These are phyloP conservation scores for Pleurotus pulmonarius DNA, from an alignment of 768 basidiomycete species.

Conservation along the genomic window DNA sequence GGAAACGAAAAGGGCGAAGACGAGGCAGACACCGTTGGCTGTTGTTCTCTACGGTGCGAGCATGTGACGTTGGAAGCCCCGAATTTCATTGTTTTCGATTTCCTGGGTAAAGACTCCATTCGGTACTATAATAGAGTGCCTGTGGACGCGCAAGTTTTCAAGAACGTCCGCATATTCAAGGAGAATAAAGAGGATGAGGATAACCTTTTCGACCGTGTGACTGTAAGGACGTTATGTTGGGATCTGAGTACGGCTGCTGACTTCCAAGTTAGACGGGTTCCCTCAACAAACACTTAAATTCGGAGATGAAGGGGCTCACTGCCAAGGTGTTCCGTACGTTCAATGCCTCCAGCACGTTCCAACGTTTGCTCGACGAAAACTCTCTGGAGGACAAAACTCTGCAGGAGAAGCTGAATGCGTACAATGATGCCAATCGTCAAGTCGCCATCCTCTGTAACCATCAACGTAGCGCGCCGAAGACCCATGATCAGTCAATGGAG, in stretches of 20 bases:
- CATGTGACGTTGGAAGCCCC: slow-evolving; percentile 92
- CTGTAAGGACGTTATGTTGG: slow-evolving; percentile 48
- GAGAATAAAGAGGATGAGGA: slow-evolving; percentile 86
- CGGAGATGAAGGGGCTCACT: slow-evolving; percentile 96
- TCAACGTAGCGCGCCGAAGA: slow-evolving; percentile 91
- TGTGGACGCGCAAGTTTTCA: slow-evolving; percentile 92
- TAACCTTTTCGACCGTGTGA: slow-evolving; percentile 91
- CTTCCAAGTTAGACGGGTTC: slow-evolving; percentile 55
- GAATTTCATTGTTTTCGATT: slow-evolving; percentile 90
- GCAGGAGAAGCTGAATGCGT: slow-evolving; percentile 96
- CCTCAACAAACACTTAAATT: slow-evolving; percentile 88
- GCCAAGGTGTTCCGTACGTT: slow-evolving; percentile 99
- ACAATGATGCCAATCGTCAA: slow-evolving; percentile 95
- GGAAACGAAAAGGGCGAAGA: slow-evolving; percentile 99
- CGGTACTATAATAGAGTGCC: slow-evolving; percentile 91
- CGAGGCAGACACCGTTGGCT: slow-evolving; percentile 98
- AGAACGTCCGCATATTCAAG: slow-evolving; percentile 97
- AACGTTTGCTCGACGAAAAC: slow-evolving; percentile 78
- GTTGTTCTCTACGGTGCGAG: slow-evolving; percentile 95
- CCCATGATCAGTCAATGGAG: slow-evolving; percentile 90
- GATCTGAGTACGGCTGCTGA: slow-evolving; percentile 1
- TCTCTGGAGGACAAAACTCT: slow-evolving; percentile 58
- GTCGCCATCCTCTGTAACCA: slow-evolving; percentile 99
- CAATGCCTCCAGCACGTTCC: slow-evolving; percentile 96
- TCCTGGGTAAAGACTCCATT: slow-evolving; percentile 98